A percentile compares a stretch with the other conserved stretches of the same genome.
These are phyloP conservation scores for Chaetoscypha palmicola DNA, from an alignment of 2,329 filamentous ascomycete species.

Conservation along the genomic window DNA sequence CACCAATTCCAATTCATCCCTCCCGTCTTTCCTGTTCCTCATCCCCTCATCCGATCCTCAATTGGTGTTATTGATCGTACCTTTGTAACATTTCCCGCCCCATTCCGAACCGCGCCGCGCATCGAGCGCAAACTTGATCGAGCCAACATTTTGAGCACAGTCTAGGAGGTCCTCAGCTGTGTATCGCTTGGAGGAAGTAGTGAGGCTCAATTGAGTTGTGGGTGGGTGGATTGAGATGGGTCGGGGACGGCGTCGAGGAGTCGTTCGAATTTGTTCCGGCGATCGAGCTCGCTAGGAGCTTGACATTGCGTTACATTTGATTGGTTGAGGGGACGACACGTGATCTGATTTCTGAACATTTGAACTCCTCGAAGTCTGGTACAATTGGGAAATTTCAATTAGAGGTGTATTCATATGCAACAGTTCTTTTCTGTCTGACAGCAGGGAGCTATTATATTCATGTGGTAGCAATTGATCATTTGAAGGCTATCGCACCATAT, in stretches of 20 bases:
- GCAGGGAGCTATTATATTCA: background rate
- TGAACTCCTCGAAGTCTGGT: no score
- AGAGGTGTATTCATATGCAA: no score
- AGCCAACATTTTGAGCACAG: constrained; percentile 70
- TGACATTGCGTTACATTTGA: no score
- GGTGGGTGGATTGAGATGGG: constrained; percentile 19
- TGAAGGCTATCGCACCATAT: background rate
- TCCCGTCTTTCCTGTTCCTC: constrained; percentile 4
- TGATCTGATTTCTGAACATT: no score
- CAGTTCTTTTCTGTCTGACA: no score
- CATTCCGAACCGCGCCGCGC: constrained; percentile 73
- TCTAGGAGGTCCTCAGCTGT: no score
- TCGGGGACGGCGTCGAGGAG: constrained; percentile 16
- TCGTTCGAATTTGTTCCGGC: constrained; percentile 16
- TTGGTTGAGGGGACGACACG: no score
- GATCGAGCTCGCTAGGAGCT: no score
- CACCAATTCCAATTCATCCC: constrained; percentile 25
- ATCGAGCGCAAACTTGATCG: constrained; percentile 83
- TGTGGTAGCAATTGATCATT: background rate
- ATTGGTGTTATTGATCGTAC: constrained; percentile 45
- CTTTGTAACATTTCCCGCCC: constrained; percentile 65
- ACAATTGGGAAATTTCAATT: no score
- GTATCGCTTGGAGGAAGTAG: constrained; percentile 27
- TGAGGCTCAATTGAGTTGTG: constrained; percentile 28
- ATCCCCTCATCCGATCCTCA: background rate